phyloP scores from a whole-genome alignment of 2,329 filamentous ascomycete genomes.

The Epichloe coenophiala region DNA sequence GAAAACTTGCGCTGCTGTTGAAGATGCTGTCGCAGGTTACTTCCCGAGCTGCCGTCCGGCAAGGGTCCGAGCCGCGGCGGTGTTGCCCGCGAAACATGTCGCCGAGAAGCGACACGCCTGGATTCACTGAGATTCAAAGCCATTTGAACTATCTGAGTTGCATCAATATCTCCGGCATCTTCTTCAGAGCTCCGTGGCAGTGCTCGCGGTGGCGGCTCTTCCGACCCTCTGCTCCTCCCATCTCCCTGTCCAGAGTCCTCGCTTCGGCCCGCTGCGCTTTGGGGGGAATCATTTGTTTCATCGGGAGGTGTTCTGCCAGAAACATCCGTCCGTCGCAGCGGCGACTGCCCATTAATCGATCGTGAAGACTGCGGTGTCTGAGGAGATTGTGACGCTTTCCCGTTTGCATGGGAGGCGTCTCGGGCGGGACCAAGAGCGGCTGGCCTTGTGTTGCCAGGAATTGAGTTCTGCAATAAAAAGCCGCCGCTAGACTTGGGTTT shows the following conservation, averaged over 20 bases:
- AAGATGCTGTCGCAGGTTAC: conserved; percentile 54
- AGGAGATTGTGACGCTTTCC: conserved; percentile 6
- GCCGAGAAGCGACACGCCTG: conserved; percentile 48
- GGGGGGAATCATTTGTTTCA: background rate
- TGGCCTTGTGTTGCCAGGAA: conserved; percentile 20
- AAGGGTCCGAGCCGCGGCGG: conserved; percentile 38
- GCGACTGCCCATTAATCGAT: background rate
- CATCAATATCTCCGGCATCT: conserved; percentile 51
- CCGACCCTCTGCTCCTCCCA: background rate
- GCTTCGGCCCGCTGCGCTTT: background rate
- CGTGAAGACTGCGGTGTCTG: conserved; percentile 1
- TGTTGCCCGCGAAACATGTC: conserved; percentile 37
- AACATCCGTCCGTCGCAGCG: background rate
- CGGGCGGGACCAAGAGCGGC: conserved; percentile 17
- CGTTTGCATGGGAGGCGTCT: conserved; percentile 11
- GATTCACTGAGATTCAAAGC: conserved; percentile 80
- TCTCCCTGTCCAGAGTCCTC: background rate
- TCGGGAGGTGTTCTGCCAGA: background rate
- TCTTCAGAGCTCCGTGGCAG: background rate
- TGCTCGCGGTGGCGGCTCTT: background rate
- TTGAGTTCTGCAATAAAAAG: conserved; percentile 38
- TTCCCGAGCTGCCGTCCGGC: conserved; percentile 37
- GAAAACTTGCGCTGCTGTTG: conserved; percentile 55
- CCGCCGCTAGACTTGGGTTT: conserved; percentile 34
- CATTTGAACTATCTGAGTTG: conserved; percentile 84